Evolutionary conservation across 2,329 filamentous ascomycete species (phyloP).

Genomic region (Elsinoe ampelina): DNA sequence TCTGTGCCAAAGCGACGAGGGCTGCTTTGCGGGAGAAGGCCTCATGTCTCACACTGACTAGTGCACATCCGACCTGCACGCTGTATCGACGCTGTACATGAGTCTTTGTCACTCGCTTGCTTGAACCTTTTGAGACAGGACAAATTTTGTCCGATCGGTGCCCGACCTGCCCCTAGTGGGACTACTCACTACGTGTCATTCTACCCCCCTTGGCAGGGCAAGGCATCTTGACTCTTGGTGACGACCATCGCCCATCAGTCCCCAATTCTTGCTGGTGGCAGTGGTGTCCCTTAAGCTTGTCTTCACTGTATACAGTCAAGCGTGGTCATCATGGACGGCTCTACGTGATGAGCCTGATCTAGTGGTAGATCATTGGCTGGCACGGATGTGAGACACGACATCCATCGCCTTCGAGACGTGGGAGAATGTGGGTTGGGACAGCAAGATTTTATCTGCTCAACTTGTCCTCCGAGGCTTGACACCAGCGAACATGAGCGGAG

Average conservation of each 20-base stretch:
- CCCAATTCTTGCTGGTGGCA: too few species aligned
- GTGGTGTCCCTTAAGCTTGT: too few species aligned
- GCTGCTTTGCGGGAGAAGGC: neutral
- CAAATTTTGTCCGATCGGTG: slow-evolving; percentile 3
- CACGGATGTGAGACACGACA: slow-evolving; percentile 7
- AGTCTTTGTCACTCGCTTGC: neutral
- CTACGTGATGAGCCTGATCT: neutral
- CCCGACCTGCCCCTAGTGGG: slow-evolving; percentile 3
- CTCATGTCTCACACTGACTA: slow-evolving; percentile 7
- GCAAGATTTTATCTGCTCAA: neutral
- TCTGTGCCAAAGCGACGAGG: too few species aligned
- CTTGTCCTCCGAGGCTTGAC: neutral
- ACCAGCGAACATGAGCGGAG: neutral
- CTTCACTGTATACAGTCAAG: neutral
- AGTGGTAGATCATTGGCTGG: slow-evolving; percentile 5
- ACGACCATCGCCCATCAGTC: neutral
- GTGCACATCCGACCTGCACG: neutral
- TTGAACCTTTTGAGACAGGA: neutral
- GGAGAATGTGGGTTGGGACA: neutral
- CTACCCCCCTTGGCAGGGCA: neutral
- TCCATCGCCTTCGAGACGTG: neutral
- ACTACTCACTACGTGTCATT: neutral
- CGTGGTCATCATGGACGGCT: neutral
- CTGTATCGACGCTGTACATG: too few species aligned
- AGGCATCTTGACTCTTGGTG: neutral